Percentiles rank a stretch among this genome's conserved stretches.
phyloP scores from a whole-genome alignment of 305 asterid species.

The Fraxinus velutina region DNA sequence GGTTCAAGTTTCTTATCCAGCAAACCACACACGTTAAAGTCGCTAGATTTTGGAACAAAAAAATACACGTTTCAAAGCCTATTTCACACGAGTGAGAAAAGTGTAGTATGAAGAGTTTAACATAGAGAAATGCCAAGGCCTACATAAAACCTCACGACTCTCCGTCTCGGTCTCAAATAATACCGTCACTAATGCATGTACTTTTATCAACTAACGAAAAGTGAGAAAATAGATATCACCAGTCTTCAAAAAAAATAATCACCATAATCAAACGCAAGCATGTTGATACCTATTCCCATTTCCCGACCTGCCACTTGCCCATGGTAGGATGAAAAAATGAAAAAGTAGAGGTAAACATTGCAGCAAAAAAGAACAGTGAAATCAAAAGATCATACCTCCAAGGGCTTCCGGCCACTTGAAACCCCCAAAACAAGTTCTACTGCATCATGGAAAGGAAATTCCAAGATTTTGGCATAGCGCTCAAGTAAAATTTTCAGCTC shows the following conservation, averaged over 20 bases:
- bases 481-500: constrained; percentile 80
- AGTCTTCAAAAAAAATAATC: not conserved
- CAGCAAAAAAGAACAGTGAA: not conserved
- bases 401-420: constrained; percentile 51
- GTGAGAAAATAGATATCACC: not conserved
- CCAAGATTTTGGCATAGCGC: constrained; percentile 71
- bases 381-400: constrained; percentile 49
- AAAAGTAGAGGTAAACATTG: constrained; percentile 19
- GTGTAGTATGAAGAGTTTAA: not conserved
- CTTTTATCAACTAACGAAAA: not conserved
- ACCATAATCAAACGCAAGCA: constrained; percentile 2
- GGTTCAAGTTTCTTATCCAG: not conserved
- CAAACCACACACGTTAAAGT: not conserved
- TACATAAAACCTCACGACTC: not conserved
- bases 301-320: not conserved
- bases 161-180: not conserved
- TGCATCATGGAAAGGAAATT: constrained; percentile 74
- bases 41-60: constrained; percentile 1
- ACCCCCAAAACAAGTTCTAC: constrained; percentile 63
- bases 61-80: not conserved
- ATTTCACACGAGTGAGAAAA: not conserved
- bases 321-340: not conserved
- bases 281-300: not conserved
- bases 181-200: not conserved
- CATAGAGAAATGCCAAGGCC: not conserved